Evolutionary conservation across 2,329 filamentous ascomycete genomes (phyloP).

Genomic region (Elsinoe ampelina): DNA sequence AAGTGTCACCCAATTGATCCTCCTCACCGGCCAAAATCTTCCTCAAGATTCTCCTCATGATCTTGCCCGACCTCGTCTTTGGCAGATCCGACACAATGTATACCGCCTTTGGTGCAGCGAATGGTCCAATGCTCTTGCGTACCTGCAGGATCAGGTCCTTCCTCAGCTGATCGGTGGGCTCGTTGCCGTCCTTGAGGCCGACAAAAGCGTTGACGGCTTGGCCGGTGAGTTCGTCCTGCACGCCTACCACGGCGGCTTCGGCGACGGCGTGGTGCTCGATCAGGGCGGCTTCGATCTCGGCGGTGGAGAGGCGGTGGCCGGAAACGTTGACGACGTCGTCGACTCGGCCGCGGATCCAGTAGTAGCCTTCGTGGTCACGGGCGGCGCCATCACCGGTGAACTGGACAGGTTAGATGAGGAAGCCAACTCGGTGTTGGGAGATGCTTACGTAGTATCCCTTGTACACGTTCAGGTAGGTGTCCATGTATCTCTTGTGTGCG

Average conservation of each 20-base stretch:
- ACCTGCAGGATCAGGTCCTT: conserved; percentile 94
- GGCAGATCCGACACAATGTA: conserved; percentile 87
- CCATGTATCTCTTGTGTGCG: conserved; percentile 96
- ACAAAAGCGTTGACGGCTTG: conserved; percentile 98
- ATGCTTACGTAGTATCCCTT: conserved; percentile 93
- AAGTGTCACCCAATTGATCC: conserved; percentile 88
- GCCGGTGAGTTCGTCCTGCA: conserved; percentile 86
- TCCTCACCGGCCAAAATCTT: conserved; percentile 98
- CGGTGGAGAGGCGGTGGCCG: conserved; percentile 89
- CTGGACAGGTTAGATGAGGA: conserved; percentile 41
- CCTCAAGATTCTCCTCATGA: conserved; percentile 92
- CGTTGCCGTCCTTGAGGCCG: conserved; percentile 75
- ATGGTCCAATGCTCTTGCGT: conserved; percentile 93
- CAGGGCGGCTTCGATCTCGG: conserved; percentile 94
- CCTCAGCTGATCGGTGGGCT: conserved; percentile 67
- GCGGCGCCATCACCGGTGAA: conserved; percentile 92
- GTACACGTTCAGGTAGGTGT: conserved; percentile 96
- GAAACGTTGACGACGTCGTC: conserved; percentile 98
- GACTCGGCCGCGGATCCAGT: conserved; percentile 98
- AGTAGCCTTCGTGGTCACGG: conserved; percentile 95
- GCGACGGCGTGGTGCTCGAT: conserved; percentile 84
- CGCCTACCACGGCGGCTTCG: conserved; percentile 90
- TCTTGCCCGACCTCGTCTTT: conserved; percentile 97
- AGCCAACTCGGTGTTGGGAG: no score
- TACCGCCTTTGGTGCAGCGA: conserved; percentile 90